Conservation (phyloP, 2,329 filamentous ascomycete genomes). For the Trichoderma lentiforme region DNA sequence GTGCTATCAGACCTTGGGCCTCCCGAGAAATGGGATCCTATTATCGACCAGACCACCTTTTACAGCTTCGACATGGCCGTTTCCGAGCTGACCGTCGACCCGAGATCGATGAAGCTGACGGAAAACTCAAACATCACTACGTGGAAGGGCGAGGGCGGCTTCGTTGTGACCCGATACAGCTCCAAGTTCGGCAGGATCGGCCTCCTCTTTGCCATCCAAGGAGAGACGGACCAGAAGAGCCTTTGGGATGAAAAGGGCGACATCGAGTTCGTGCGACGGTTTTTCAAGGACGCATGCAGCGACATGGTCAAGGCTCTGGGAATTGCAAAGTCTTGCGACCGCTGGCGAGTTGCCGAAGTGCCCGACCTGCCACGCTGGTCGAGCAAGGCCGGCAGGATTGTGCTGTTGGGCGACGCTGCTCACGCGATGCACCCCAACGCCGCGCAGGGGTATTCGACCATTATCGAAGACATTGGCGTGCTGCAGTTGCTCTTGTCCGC, state of each 20-base stretch:
- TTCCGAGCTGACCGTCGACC: constrained; percentile 1
- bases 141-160: constrained; percentile 22
- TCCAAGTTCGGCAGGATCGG: constrained; percentile 14
- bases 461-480: constrained; percentile 19
- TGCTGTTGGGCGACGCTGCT: constrained; percentile 24
- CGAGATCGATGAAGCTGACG: constrained; percentile 18
- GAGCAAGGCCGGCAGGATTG: constrained; percentile 20
- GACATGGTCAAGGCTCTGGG: constrained; percentile 21
- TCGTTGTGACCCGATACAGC: constrained; percentile 23
- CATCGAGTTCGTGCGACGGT: constrained; percentile 21
- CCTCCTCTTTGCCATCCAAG: constrained; percentile 22
- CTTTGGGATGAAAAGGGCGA: constrained; percentile 27
- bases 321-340: constrained; percentile 20
- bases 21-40: constrained; percentile 17
- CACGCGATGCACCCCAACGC: constrained; percentile 20
- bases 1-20: constrained; percentile 16
- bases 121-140: constrained; percentile 22
- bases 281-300: constrained; percentile 18
- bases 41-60: constrained; percentile 21
- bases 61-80: constrained; percentile 21
- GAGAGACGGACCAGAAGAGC: constrained; percentile 22
- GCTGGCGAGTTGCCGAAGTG: constrained; percentile 25
- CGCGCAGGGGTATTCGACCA: constrained; percentile 18
- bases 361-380: constrained; percentile 25
- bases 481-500: background rate